phyloP scores from a whole-genome alignment of 2,329 filamentous ascomycete genomes.

The Magnaporthiopsis rhizophila region DNA sequence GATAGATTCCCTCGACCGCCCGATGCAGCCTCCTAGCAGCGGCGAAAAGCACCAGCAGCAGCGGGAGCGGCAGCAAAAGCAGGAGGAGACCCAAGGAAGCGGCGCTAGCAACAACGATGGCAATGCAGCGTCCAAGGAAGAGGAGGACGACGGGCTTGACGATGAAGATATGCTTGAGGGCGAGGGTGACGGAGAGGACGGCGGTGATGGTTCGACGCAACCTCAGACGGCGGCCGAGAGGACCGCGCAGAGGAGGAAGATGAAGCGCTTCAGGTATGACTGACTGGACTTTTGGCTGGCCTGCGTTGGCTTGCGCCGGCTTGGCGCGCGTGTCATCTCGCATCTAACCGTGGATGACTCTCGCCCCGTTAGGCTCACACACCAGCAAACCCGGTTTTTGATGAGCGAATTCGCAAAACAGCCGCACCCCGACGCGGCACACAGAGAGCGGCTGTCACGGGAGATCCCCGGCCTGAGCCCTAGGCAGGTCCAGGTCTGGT shows the following conservation, averaged over 20 bases:
- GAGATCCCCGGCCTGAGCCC: constrained; percentile 90
- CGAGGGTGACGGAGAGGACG: constrained; percentile 21
- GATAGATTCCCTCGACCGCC: constrained; percentile 26
- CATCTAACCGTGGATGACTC: not conserved
- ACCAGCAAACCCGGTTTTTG: constrained; percentile 93
- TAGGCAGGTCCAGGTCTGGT: constrained; percentile 95
- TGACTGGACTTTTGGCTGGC: not conserved
- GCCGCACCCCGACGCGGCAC: constrained; percentile 85
- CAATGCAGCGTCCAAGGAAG: constrained; percentile 34
- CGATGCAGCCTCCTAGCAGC: constrained; percentile 28
- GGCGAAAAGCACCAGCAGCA: constrained; percentile 18
- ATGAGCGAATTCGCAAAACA: constrained; percentile 97
- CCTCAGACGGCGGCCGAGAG: constrained; percentile 49
- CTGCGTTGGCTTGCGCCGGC: not conserved
- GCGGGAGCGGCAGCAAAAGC: constrained; percentile 8
- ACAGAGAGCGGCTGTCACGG: constrained; percentile 75
- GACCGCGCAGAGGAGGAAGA: constrained; percentile 51
- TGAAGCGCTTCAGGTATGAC: constrained; percentile 71
- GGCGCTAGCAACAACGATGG: constrained; percentile 28
- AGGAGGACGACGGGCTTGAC: constrained; percentile 44
- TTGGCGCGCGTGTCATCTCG: not conserved
- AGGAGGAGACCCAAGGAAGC: constrained; percentile 20
- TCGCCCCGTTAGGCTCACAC: constrained; percentile 59
- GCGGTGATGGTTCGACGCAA: constrained; percentile 27
- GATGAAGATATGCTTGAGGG: constrained; percentile 50